Conservation (phyloP, 2,329 filamentous ascomycete species). For the Microcyclosporella mali region DNA sequence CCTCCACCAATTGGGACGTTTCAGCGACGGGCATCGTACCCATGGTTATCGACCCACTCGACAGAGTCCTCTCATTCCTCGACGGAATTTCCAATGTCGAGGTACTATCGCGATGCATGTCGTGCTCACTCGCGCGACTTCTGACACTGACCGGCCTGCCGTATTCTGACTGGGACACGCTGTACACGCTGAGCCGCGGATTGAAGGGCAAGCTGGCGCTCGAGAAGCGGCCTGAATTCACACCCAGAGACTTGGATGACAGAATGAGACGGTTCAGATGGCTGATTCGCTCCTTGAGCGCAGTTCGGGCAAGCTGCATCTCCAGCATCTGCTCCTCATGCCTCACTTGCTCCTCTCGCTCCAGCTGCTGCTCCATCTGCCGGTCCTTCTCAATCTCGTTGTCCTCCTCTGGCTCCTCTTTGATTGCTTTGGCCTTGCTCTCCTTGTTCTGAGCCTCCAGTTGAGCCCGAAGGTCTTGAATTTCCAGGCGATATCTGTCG, state of each 20-base stretch:
- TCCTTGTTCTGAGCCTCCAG: conserved; percentile 74
- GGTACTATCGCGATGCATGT: conserved; percentile 21
- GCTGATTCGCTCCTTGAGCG: conserved; percentile 93
- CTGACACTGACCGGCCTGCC: conserved; percentile 28
- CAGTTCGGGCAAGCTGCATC: conserved; percentile 94
- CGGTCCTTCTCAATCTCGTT: conserved; percentile 62
- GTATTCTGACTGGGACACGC: conserved; percentile 31
- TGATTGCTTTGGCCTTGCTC: conserved; percentile 21
- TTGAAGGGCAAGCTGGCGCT: conserved; percentile 38
- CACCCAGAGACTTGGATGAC: conserved; percentile 90
- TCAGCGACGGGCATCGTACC: conserved; percentile 27
- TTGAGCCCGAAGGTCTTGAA: conserved; percentile 70
- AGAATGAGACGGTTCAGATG: conserved; percentile 92
- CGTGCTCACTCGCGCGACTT: conserved; percentile 23
- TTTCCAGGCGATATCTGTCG: conserved; percentile 91
- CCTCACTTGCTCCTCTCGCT: conserved; percentile 63
- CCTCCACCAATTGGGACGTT: conserved; percentile 28
- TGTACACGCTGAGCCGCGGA: conserved; percentile 31
- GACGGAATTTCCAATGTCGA: conserved; percentile 32
- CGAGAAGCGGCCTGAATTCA: conserved; percentile 69
- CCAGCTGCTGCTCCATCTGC: conserved; percentile 58
- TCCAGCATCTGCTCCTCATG: conserved; percentile 98
- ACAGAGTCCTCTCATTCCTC: conserved; percentile 24
- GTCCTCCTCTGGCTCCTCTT: conserved; percentile 42
- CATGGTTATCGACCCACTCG: conserved; percentile 27